Evolutionary conservation across 805 yeast species (phyloP).

Genomic region (Yarrowia divulgata): DNA sequence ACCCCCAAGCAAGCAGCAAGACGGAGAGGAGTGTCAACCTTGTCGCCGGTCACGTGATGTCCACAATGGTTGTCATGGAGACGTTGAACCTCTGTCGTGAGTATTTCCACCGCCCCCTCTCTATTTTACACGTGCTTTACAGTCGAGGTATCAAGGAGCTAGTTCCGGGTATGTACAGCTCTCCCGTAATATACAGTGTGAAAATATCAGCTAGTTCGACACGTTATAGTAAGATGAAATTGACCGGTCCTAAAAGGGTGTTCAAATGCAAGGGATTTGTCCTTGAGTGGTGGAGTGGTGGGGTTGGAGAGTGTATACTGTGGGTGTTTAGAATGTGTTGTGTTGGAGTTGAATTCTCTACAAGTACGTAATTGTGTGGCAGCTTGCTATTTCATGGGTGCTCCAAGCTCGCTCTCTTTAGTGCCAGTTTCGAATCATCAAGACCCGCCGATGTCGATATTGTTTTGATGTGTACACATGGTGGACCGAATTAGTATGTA

Average conservation of each 20-base stretch:
- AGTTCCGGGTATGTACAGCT: background rate
- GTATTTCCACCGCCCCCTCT: too few species aligned
- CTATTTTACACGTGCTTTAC: background rate
- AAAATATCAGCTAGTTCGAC: constrained; percentile 1
- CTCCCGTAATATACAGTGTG: background rate
- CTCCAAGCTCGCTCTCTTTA: too few species aligned
- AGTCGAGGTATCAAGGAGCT: background rate
- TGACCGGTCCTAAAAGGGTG: background rate
- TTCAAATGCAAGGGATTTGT: background rate
- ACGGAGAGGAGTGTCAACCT: background rate
- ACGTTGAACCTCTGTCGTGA: background rate
- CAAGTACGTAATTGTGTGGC: too few species aligned
- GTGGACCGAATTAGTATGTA: constrained; percentile 13
- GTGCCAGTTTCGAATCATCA: too few species aligned
- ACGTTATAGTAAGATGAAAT: background rate
- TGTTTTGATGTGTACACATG: constrained; percentile 14
- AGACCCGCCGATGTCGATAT: too few species aligned
- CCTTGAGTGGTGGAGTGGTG: background rate
- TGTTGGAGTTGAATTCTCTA: too few species aligned
- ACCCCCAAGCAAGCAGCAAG: constrained; percentile 29
- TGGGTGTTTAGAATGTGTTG: background rate
- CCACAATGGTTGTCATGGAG: constrained; percentile 31
- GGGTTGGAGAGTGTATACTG: background rate
- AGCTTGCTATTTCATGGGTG: too few species aligned
- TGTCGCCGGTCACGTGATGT: constrained; percentile 18